Percentiles rank a stretch among this genome's conserved stretches.
phyloP scores from a whole-genome alignment of 2,329 filamentous ascomycete genomes.

The Passalora sequoiae region DNA sequence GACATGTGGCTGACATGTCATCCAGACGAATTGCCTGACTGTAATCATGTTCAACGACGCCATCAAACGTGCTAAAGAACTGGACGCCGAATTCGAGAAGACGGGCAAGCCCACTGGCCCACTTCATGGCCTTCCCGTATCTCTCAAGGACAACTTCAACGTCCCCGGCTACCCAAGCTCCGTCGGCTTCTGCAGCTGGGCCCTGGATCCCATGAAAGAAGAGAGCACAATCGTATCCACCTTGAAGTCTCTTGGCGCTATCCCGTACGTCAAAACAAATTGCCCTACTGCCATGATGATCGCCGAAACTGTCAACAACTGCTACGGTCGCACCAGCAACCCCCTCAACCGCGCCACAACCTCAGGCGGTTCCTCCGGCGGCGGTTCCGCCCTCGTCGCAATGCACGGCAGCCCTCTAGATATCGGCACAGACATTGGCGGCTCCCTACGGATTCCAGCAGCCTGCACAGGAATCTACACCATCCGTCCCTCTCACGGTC shows the following conservation, averaged over 20 bases:
- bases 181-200: conserved; percentile 59
- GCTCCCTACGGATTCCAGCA: conserved; percentile 52
- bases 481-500: conserved; percentile 53
- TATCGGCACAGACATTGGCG: conserved; percentile 60
- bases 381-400: conserved; percentile 59
- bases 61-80: conserved; percentile 46
- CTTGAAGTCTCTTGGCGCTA: conserved; percentile 56
- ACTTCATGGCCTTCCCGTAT: conserved; percentile 62
- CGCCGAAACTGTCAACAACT: conserved; percentile 61
- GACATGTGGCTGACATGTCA: no score
- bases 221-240: conserved; percentile 56
- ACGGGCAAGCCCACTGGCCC: conserved; percentile 52
- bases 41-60: conserved; percentile 54
- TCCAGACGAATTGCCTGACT: conserved; percentile 56
- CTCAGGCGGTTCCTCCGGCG: conserved; percentile 62
- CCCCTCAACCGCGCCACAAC: conserved; percentile 56
- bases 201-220: conserved; percentile 52
- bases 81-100: conserved; percentile 48
- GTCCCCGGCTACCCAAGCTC: conserved; percentile 56
- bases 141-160: conserved; percentile 68
- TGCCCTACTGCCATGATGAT: conserved; percentile 63
- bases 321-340: conserved; percentile 54
- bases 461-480: conserved; percentile 56
- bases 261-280: conserved; percentile 67
- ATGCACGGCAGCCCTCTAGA: conserved; percentile 57